phyloP scores from a whole-genome alignment of 1,139 yeast genomes.

The Kodamaea plutei region DNA sequence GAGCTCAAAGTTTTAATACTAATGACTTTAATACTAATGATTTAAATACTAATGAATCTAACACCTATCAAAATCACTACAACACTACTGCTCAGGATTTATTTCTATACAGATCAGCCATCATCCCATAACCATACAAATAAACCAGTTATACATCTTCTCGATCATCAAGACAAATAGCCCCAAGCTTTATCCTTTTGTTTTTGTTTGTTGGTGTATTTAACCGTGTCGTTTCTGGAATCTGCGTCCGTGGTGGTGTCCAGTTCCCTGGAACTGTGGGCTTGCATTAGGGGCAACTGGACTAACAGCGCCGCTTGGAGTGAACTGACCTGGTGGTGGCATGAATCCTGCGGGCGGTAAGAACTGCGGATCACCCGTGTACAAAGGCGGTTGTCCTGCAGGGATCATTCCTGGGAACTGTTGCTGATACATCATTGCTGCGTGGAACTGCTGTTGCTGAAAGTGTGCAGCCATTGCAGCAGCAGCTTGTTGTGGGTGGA shows the following conservation, averaged over 20 bases:
- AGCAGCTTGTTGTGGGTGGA: conserved; percentile 12
- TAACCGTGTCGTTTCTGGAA: conserved; percentile 5
- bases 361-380: conserved; percentile 32
- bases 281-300: conserved; percentile 26
- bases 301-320: conserved; percentile 29
- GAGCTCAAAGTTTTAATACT: too few species aligned
- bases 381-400: conserved; percentile 34
- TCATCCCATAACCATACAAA: too few species aligned
- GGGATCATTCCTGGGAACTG: conserved; percentile 20
- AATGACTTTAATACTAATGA: too few species aligned
- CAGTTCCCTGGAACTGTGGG: conserved; percentile 8
- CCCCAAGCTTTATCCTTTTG: too few species aligned
- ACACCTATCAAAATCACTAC: too few species aligned
- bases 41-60: too few species aligned
- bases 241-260: conserved; percentile 11
- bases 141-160: too few species aligned
- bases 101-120: too few species aligned
- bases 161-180: too few species aligned
- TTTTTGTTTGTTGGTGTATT: not conserved
- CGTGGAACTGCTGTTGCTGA: conserved; percentile 34
- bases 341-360: conserved; percentile 33
- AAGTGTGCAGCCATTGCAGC: conserved; percentile 32
- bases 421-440: conserved; percentile 39
- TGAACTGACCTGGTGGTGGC: conserved; percentile 37
- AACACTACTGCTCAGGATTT: too few species aligned